Evolutionary conservation across 805 yeast genomes (phyloP), one percentile per base, ranked within the genome.

Genomic region (Starmerella sp.): DNA sequence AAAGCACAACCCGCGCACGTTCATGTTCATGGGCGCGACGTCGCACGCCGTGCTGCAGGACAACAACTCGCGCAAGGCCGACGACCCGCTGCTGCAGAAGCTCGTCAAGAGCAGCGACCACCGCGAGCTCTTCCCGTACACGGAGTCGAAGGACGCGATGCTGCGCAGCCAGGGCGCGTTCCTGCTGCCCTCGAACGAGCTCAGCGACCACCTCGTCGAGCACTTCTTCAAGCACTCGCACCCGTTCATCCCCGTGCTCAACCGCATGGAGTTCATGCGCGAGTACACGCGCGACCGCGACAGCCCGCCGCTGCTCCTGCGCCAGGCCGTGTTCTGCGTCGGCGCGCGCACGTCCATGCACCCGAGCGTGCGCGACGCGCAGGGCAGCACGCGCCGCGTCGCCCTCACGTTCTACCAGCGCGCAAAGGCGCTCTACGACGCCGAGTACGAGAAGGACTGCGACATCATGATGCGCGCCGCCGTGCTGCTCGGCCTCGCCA

Each of bases 401-500:
- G 70, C 78, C 49, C 69, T 78, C 55, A 79, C 86, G 3, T 78
- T 85, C 57, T 81, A 81, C 68, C 76, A 80, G 60, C 74, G 95
- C 15, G 90, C 89, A 4, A 83, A 82, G 69, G 86, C 88, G 0
- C 69, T 86, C 30, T 84, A 78, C 66, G 91, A 85, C 62, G 77
- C 85, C 1, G 78, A 77, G 58, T 78, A 79, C 60, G 93, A 86
- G 67, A 69, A 75, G 35, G 88, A 84, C 62, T 79, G 85, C 1
- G 71, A 82, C 1, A 69, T 78, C 6, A 69, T 82, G 29, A 73
- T 85, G 8, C 89, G 83, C 63, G 75, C 88, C 0, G 70, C 83
- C 39, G 67, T 80, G 28, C 68, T 85, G 32, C 74, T 86, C 57
- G 83, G 85, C 0, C 76, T 82, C 62, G 82, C 80, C 68, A 81